Percentiles rank a stretch among this genome's conserved stretches.
Evolutionary conservation across 2,329 filamentous ascomycete genomes (phyloP).

Genomic region (Magnaporthales sp.): DNA sequence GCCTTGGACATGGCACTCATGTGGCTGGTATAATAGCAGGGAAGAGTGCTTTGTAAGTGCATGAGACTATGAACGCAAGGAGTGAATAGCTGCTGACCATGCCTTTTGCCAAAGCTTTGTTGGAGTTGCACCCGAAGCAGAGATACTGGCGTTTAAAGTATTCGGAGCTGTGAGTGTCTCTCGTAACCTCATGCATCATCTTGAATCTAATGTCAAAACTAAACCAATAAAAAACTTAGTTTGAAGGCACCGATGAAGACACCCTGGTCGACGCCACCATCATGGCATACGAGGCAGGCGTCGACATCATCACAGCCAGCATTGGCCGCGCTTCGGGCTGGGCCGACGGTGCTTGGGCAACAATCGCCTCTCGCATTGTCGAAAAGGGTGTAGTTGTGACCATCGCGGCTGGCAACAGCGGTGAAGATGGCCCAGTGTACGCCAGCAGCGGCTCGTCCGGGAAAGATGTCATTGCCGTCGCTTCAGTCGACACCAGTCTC

Average conservation of each 20-base stretch:
- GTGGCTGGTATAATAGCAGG: slow-evolving; percentile 18
- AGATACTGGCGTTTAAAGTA: slow-evolving; percentile 16
- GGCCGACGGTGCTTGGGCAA: slow-evolving; percentile 19
- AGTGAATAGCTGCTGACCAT: background rate
- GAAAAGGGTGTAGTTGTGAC: slow-evolving; percentile 31
- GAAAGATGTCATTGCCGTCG: slow-evolving; percentile 31
- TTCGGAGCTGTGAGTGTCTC: slow-evolving; percentile 9
- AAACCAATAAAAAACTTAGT: background rate
- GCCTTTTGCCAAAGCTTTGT: slow-evolving; percentile 8
- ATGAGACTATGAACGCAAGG: no score
- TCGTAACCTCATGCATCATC: no score
- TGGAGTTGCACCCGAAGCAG: slow-evolving; percentile 17
- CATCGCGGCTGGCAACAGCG: slow-evolving; percentile 34
- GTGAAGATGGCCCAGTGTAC: slow-evolving; percentile 30
- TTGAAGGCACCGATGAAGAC: slow-evolving; percentile 16
- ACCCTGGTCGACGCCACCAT: slow-evolving; percentile 26
- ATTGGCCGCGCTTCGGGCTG: slow-evolving; percentile 23
- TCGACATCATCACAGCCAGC: slow-evolving; percentile 27
- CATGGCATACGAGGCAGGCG: slow-evolving; percentile 23
- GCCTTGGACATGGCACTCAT: slow-evolving; percentile 16
- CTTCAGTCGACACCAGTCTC: slow-evolving; percentile 25
- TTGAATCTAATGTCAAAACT: no score
- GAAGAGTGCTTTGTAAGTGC: slow-evolving; percentile 4
- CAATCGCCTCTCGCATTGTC: slow-evolving; percentile 30
- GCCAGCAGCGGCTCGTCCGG: slow-evolving; percentile 20